A percentile compares a stretch with the other conserved stretches of the same genome.
Evolutionary conservation across 257 asterid species (phyloP).

Genomic region (Solanum tarijense): DNA sequence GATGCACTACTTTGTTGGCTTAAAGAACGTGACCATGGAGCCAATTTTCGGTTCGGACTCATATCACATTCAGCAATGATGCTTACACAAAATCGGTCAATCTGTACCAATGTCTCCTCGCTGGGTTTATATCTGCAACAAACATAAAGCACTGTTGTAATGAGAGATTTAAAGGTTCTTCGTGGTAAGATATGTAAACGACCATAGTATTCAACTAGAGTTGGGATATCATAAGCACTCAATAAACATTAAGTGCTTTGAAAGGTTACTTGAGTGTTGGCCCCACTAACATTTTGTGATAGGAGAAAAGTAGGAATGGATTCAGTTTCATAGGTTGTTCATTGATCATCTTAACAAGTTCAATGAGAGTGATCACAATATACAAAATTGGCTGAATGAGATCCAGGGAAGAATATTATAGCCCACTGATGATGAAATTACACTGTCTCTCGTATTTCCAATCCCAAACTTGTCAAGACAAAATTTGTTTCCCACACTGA

Average conservation of each 20-base stretch:
- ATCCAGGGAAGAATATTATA: background rate
- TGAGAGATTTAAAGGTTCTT: background rate
- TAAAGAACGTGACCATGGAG: slow-evolving; percentile 64
- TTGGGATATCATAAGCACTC: background rate
- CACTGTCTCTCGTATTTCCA: background rate
- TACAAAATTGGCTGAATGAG: background rate
- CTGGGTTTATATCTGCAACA: slow-evolving; percentile 86
- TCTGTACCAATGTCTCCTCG: slow-evolving; percentile 90
- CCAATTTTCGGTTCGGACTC: slow-evolving; percentile 58
- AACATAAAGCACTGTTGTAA: background rate
- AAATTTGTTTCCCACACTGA: background rate
- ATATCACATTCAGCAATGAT: slow-evolving; percentile 80
- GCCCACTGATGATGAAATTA: background rate
- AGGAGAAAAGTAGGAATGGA: background rate
- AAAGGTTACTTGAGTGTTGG: background rate
- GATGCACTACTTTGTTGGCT: slow-evolving; percentile 49
- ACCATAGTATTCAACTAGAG: background rate
- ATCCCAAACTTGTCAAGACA: background rate
- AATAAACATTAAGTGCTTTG: background rate
- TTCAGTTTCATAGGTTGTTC: background rate
- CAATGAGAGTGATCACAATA: background rate
- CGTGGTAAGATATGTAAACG: background rate
- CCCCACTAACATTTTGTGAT: background rate
- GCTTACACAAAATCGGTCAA: slow-evolving; percentile 87
- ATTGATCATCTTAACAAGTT: background rate